Percentiles rank a stretch among this genome's conserved stretches.
Evolutionary conservation across 495 filamentous ascomycete species (phyloP).

Genomic region (Penicillium cosmopolitanum): DNA sequence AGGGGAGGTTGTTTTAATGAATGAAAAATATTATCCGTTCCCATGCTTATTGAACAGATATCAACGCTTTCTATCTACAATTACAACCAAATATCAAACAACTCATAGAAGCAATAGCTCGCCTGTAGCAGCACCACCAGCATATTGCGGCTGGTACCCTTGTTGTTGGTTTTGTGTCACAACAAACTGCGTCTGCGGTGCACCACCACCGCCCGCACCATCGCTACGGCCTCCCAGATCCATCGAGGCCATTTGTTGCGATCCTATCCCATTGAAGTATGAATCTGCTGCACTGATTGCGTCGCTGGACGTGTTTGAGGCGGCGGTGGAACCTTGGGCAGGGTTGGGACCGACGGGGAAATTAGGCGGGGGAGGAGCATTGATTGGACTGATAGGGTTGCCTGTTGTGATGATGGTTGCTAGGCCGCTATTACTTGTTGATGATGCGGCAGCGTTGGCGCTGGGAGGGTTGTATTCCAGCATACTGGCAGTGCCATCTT

Average conservation of each 20-base stretch:
- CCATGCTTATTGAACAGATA: conserved; percentile 13
- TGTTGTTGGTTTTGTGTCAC: conserved; percentile 59
- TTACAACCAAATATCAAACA: conserved; percentile 20
- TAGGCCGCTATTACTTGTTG: conserved; percentile 34
- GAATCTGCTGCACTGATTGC: conserved; percentile 82
- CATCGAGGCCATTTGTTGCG: conserved; percentile 71
- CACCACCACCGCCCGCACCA: conserved; percentile 41
- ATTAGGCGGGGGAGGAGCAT: conserved; percentile 24
- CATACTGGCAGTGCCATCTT: conserved; percentile 47
- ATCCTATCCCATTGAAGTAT: conserved; percentile 78
- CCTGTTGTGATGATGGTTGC: conserved; percentile 32
- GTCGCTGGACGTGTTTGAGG: conserved; percentile 30
- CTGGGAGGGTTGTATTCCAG: conserved; percentile 35
- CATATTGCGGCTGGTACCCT: conserved; percentile 54
- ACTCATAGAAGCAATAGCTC: conserved; percentile 52
- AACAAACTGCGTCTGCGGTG: conserved; percentile 51
- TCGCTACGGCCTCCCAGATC: conserved; percentile 56
- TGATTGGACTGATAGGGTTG: conserved; percentile 24
- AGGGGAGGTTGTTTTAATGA: background rate
- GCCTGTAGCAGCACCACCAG: conserved; percentile 51
- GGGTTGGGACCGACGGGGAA: conserved; percentile 20
- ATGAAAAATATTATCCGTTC: conserved; percentile 8
- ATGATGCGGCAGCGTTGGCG: conserved; percentile 21
- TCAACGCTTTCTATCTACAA: conserved; percentile 30
- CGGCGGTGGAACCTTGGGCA: conserved; percentile 16